Conservation (phyloP, 2,329 filamentous ascomycete genomes). For the Colletotrichum higginsianum region DNA sequence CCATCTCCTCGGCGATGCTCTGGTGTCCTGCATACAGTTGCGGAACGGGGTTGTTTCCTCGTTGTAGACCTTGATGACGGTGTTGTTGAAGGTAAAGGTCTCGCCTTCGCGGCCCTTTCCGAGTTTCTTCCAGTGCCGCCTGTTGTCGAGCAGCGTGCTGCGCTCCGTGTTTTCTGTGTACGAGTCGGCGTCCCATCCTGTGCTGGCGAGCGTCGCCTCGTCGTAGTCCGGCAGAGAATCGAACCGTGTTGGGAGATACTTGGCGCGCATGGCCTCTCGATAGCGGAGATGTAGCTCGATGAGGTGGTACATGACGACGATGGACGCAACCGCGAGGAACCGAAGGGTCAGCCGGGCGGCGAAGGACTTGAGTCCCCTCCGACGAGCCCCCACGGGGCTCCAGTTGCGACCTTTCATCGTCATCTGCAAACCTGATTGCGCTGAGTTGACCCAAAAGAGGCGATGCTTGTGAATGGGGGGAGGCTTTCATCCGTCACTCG, state of each 20-base stretch:
- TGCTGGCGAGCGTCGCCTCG: constrained; percentile 15
- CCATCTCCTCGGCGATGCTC: constrained; percentile 44
- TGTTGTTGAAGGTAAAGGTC: constrained; percentile 47
- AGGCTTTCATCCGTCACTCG: neutral
- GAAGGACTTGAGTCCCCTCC: constrained; percentile 18
- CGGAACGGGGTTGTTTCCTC: constrained; percentile 48
- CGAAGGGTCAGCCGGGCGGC: constrained; percentile 23
- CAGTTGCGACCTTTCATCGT: constrained; percentile 35
- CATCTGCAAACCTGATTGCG: neutral
- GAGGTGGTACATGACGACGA: constrained; percentile 33
- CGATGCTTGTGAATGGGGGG: neutral
- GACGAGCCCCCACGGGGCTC: constrained; percentile 29
- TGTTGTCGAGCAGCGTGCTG: constrained; percentile 42
- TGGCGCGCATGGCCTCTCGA: constrained; percentile 33
- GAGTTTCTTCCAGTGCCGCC: constrained; percentile 48
- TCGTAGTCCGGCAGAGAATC: constrained; percentile 14
- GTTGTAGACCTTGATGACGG: constrained; percentile 51
- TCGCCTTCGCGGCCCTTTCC: constrained; percentile 51
- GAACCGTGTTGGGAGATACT: constrained; percentile 40
- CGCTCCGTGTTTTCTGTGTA: constrained; percentile 8
- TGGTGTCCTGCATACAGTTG: constrained; percentile 48
- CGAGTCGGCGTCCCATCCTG: constrained; percentile 13
- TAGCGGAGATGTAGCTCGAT: constrained; percentile 36
- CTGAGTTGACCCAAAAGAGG: neutral
- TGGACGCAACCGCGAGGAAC: constrained; percentile 21